These are phyloP conservation scores for Trypanosoma grayi DNA, from an alignment of 208 protist genomes.

Conservation along the genomic window DNA sequence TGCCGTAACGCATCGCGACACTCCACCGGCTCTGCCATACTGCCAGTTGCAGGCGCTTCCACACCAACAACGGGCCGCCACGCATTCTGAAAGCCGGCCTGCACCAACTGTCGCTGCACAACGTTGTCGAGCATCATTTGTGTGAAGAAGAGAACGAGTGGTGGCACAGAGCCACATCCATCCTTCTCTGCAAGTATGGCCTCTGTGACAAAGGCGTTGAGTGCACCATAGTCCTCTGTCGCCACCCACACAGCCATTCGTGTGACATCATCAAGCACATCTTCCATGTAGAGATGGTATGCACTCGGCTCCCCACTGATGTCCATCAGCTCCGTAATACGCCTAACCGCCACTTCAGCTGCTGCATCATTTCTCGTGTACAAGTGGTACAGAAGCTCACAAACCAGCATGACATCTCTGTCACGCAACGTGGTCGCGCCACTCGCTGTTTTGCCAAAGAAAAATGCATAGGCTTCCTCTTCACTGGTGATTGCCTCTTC, in stretches of 20 bases:
- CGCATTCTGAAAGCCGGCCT: slow-evolving; percentile 1
- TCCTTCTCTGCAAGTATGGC: neutral
- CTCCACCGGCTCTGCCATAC: neutral
- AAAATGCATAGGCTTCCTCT: no score
- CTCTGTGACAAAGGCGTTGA: neutral
- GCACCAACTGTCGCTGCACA: slow-evolving; percentile 15
- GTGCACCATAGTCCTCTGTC: slow-evolving; percentile 11
- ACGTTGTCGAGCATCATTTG: slow-evolving; percentile 22
- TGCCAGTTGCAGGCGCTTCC: neutral
- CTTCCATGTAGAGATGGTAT: neutral
- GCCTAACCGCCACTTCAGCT: neutral
- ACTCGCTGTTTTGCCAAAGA: neutral
- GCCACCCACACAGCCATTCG: slow-evolving; percentile 6
- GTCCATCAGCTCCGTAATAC: neutral
- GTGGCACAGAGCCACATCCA: neutral
- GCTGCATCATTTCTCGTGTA: slow-evolving; percentile 16
- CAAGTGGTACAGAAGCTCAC: slow-evolving; percentile 29
- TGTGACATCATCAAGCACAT: neutral
- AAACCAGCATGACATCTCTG: slow-evolving; percentile 15
- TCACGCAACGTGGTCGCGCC: slow-evolving; percentile 19
- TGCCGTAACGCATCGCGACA: neutral
- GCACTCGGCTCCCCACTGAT: neutral
- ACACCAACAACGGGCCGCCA: slow-evolving; percentile 17
- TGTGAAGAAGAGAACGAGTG: slow-evolving; percentile 20
- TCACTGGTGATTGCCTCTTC: no score